These are phyloP conservation scores for Coniferiporia weirii DNA, from an alignment of 1,284 basidiomycete species.

Conservation along the genomic window DNA sequence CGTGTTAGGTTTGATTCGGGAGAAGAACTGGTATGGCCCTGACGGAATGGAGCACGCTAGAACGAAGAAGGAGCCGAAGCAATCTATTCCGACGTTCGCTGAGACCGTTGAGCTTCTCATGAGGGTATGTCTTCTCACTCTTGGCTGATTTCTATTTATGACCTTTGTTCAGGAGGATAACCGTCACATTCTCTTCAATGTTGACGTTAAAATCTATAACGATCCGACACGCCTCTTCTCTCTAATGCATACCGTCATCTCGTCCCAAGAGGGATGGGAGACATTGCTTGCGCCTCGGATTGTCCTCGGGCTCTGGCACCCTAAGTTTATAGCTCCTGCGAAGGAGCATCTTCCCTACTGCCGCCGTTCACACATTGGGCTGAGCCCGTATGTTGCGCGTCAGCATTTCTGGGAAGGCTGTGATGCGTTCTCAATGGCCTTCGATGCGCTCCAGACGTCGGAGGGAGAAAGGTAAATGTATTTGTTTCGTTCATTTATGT, in stretches of 20 bases:
- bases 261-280: conserved; percentile 71
- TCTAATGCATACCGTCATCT: conserved; percentile 77
- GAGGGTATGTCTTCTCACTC: conserved; percentile 42
- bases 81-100: conserved; percentile 83
- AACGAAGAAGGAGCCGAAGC: conserved; percentile 78
- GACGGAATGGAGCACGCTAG: conserved; percentile 79
- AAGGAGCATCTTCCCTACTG: conserved; percentile 76
- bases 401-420: conserved; percentile 91
- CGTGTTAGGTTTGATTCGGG: conserved; percentile 56
- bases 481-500: conserved; percentile 4
- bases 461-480: conserved; percentile 65
- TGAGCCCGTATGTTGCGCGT: conserved; percentile 62
- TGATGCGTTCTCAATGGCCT: conserved; percentile 86
- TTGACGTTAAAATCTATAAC: conserved; percentile 94
- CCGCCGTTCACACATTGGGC: conserved; percentile 82
- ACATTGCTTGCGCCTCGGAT: conserved; percentile 84
- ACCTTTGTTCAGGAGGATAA: conserved; percentile 64
- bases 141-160: conserved; percentile 4
- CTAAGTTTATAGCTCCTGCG: conserved; percentile 80
- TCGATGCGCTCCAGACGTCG: conserved; percentile 64
- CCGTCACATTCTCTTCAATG: conserved; percentile 80
- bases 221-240: conserved; percentile 83
- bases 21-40: conserved; percentile 66
- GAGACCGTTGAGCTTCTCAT: conserved; percentile 82
- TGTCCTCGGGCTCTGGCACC: conserved; percentile 90